Evolutionary conservation across 495 filamentous ascomycete genomes (phyloP).

Genomic region (Xylaria telfairii): DNA sequence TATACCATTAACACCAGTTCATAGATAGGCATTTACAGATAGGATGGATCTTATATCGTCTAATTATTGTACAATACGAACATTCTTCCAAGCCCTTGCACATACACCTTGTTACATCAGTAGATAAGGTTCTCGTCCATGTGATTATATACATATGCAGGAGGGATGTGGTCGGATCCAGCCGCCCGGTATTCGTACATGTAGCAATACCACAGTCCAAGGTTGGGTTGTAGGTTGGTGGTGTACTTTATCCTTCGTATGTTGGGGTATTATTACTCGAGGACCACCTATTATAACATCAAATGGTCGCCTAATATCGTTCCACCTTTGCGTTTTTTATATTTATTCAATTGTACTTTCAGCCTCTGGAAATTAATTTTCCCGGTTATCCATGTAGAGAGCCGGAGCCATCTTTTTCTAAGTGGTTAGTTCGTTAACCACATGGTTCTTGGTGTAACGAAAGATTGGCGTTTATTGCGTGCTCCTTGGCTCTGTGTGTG

Average conservation of each 20-base stretch:
- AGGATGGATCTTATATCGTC: too few relatives aligned
- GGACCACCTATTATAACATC: neutral
- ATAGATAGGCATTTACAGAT: too few relatives aligned
- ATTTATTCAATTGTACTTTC: neutral
- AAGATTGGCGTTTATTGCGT: constrained; percentile 22
- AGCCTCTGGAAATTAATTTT: neutral
- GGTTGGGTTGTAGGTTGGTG: neutral
- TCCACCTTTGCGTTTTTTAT: neutral
- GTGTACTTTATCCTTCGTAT: neutral
- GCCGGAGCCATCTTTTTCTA: neutral
- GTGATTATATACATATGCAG: too few relatives aligned
- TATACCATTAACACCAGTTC: too few relatives aligned
- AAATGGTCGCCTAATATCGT: neutral
- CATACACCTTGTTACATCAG: too few relatives aligned
- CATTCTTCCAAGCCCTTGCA: too few relatives aligned
- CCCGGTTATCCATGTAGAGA: neutral
- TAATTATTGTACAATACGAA: too few relatives aligned
- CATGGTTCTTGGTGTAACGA: constrained; percentile 5
- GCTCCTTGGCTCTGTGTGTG: constrained; percentile 10
- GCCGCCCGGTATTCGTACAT: too few relatives aligned
- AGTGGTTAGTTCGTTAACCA: neutral
- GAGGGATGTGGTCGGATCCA: too few relatives aligned
- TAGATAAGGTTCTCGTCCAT: too few relatives aligned
- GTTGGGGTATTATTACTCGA: neutral
- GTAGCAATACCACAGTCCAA: too few relatives aligned